phyloP scores from a whole-genome alignment of 148 eudicot genomes.

The Chenopodium quinoa region DNA sequence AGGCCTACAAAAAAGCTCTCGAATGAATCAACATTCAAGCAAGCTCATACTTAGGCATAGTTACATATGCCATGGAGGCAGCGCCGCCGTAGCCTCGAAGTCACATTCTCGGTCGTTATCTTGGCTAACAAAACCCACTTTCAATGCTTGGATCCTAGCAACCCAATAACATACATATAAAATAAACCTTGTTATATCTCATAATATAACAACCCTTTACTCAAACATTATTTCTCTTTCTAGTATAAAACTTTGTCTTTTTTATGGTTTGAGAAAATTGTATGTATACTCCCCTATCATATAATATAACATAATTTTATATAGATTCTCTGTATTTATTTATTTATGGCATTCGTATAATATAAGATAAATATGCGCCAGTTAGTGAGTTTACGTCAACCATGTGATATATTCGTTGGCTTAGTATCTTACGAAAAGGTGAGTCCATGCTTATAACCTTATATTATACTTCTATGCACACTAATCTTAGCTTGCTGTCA shows the following conservation, averaged over 20 bases:
- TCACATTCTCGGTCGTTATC: conserved; percentile 13
- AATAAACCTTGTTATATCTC: not conserved
- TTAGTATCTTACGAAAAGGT: not conserved
- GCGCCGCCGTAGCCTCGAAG: not conserved
- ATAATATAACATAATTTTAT: no score
- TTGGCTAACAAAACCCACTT: conserved; percentile 15
- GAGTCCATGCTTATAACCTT: not conserved
- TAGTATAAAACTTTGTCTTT: no score
- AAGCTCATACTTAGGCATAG: not conserved
- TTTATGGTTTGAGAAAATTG: not conserved
- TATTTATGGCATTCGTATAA: not conserved
- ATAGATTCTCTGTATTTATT: no score
- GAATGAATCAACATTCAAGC: not conserved
- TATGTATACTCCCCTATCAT: no score
- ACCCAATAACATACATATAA: not conserved
- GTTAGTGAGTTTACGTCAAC: not conserved
- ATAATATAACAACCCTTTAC: no score
- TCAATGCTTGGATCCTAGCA: conserved; percentile 13
- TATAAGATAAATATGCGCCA: not conserved
- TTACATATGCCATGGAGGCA: not conserved
- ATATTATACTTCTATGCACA: not conserved
- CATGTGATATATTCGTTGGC: conserved; percentile 14
- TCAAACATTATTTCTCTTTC: no score
- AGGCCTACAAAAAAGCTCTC: no score
- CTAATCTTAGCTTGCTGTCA: not conserved